phyloP scores from a whole-genome alignment of 2,329 filamentous ascomycete genomes.

The Pseudogymnoascus sp. region DNA sequence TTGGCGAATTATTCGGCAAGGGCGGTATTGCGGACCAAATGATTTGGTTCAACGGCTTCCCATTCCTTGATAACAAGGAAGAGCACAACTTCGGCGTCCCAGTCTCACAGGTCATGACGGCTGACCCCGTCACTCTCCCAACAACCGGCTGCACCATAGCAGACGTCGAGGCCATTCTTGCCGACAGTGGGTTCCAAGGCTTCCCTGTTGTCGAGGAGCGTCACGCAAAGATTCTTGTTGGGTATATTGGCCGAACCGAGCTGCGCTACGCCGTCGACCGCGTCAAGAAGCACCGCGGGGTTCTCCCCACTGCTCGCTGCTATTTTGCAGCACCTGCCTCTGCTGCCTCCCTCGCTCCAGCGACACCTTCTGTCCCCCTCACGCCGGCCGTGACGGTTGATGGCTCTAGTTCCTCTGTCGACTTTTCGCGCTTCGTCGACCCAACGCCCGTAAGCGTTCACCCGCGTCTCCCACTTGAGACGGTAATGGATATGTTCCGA shows the following conservation, averaged over 20 bases:
- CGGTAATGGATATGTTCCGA: conserved; percentile 96
- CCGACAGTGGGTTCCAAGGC: conserved; percentile 77
- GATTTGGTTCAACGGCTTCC: conserved; percentile 98
- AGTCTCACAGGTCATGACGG: conserved; percentile 83
- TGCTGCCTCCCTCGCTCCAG: conserved; percentile 23
- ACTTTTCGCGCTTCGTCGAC: conserved; percentile 84
- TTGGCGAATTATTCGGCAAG: conserved; percentile 85
- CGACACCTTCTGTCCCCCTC: conserved; percentile 22
- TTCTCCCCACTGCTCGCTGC: conserved; percentile 64
- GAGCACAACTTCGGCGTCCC: conserved; percentile 95
- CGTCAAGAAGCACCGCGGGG: conserved; percentile 57
- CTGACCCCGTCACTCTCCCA: conserved; percentile 65
- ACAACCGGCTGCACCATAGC: conserved; percentile 65
- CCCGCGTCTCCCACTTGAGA: conserved; percentile 84
- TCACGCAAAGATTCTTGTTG: conserved; percentile 64
- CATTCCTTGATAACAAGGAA: conserved; percentile 94
- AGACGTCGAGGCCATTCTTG: conserved; percentile 69
- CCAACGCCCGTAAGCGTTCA: conserved; percentile 84
- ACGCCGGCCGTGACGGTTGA: conserved; percentile 50
- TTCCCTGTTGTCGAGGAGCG: conserved; percentile 82
- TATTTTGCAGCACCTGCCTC: conserved; percentile 55
- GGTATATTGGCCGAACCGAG: conserved; percentile 90
- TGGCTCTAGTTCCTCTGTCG: conserved; percentile 52
- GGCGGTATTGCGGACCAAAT: conserved; percentile 95
- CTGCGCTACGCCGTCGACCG: conserved; percentile 83